Evolutionary conservation across 805 yeast species (phyloP).

Genomic region (Wickerhamiella cacticola): DNA sequence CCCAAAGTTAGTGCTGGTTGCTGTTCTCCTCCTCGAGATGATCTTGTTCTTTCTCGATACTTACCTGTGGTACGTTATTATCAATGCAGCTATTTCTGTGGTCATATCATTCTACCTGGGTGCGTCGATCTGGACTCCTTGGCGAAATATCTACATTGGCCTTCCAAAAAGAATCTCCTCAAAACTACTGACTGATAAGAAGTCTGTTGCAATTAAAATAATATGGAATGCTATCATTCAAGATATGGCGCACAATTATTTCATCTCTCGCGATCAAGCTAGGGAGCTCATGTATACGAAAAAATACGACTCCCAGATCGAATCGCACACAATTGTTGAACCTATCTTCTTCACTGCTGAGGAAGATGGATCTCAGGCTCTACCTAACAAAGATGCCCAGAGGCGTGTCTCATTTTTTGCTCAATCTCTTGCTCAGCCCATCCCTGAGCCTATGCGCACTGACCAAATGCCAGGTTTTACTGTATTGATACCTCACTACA

Average conservation of each 20-base stretch:
- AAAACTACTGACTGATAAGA: conserved; percentile 45
- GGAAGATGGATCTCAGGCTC: conserved; percentile 59
- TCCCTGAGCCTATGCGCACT: conserved; percentile 58
- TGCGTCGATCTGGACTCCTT: conserved; percentile 76
- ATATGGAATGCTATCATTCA: conserved; percentile 78
- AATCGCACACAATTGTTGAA: conserved; percentile 39
- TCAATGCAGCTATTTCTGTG: conserved; percentile 65
- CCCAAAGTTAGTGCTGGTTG: conserved; percentile 41
- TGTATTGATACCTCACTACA: conserved; percentile 76
- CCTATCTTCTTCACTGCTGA: conserved; percentile 73
- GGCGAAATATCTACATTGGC: conserved; percentile 69
- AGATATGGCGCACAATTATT: conserved; percentile 71
- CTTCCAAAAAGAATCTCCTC: conserved; percentile 66
- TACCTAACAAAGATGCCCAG: conserved; percentile 65
- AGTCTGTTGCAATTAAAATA: conserved; percentile 28
- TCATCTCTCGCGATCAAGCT: conserved; percentile 61
- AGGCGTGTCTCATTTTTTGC: conserved; percentile 81
- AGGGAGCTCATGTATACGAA: conserved; percentile 46
- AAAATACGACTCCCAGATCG: conserved; percentile 29
- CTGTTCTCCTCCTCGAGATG: conserved; percentile 50
- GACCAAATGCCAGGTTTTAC: conserved; percentile 69
- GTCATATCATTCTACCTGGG: conserved; percentile 61
- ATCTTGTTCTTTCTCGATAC: conserved; percentile 68
- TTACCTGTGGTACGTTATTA: conserved; percentile 72
- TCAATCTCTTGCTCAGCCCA: conserved; percentile 75